Conservation (phyloP, 371 early-diverging fungal genomes). For the Apophysomyces sp. region DNA sequence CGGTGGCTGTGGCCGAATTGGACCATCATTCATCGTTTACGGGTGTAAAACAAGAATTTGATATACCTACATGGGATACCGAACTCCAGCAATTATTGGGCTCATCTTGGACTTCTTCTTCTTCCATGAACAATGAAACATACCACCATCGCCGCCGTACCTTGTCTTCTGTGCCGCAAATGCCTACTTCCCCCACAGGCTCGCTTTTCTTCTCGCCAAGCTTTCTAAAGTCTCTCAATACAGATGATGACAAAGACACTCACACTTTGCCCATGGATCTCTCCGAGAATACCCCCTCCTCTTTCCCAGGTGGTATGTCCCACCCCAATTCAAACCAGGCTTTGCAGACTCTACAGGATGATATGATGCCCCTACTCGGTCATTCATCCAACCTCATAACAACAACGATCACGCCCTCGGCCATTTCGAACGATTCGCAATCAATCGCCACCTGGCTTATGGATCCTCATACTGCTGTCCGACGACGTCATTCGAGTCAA, state of each 20-base stretch:
- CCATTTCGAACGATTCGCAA: conserved; percentile 9
- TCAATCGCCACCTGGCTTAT: not conserved
- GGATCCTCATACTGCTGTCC: not conserved
- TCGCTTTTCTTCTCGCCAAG: conserved; percentile 66
- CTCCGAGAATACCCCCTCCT: not conserved
- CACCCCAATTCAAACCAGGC: not conserved
- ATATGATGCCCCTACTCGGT: conserved; percentile 7
- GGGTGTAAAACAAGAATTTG: conserved; percentile 16
- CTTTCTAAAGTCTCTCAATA: conserved; percentile 56
- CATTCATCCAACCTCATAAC: not conserved
- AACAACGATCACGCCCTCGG: conserved; percentile 26
- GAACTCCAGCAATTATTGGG: conserved; percentile 21
- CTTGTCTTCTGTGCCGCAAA: conserved; percentile 6
- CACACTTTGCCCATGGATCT: not conserved
- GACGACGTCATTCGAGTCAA: not conserved
- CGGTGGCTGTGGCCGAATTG: conserved; percentile 28
- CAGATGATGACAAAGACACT: conserved; percentile 7
- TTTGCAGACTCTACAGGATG: conserved; percentile 7
- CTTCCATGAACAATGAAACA: conserved; percentile 19
- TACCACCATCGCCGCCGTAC: conserved; percentile 8
- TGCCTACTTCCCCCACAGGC: conserved; percentile 40
- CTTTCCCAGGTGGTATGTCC: conserved; percentile 4
- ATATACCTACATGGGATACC: conserved; percentile 14
- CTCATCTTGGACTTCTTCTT: conserved; percentile 12
- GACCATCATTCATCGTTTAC: conserved; percentile 20